Evolutionary conservation across 2,329 filamentous ascomycete species (phyloP).

Genomic region (Colletotrichum tropicicola): DNA sequence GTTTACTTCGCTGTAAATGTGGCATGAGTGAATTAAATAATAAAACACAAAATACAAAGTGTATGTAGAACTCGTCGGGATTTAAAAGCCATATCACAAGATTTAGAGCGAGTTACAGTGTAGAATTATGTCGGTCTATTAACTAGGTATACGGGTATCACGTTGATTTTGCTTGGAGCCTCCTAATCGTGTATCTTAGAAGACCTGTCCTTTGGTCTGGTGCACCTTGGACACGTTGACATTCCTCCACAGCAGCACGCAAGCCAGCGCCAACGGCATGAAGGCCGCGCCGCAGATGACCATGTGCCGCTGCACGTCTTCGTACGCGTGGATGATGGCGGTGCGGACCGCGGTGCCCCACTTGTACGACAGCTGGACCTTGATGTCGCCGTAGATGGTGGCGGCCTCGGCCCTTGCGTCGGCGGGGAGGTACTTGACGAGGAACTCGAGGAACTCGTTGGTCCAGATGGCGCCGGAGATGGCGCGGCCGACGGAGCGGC

Average conservation of each 20-base stretch:
- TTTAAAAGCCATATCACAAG: too few species aligned
- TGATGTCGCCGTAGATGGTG: constrained; percentile 46
- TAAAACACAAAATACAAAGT: too few species aligned
- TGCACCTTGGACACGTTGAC: constrained; percentile 18
- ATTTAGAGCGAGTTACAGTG: too few species aligned
- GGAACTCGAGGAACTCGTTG: constrained; percentile 45
- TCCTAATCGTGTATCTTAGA: not conserved
- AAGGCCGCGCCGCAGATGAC: constrained; percentile 37
- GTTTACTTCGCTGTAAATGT: too few species aligned
- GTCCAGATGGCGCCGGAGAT: constrained; percentile 46
- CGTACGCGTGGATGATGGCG: constrained; percentile 57
- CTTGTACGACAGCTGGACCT: constrained; percentile 47
- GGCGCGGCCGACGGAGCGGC: constrained; percentile 40
- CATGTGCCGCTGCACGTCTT: constrained; percentile 52
- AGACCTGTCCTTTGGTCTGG: constrained; percentile 27
- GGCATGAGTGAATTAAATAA: too few species aligned
- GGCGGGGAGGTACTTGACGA: constrained; percentile 47
- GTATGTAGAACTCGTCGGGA: too few species aligned
- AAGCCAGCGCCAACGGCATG: constrained; percentile 19
- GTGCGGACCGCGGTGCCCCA: constrained; percentile 48
- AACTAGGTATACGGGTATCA: too few species aligned
- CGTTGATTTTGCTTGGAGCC: too few species aligned
- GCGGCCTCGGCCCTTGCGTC: constrained; percentile 53
- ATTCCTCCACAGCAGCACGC: constrained; percentile 25
- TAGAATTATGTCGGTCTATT: too few species aligned